Percentiles rank a stretch among this genome's conserved stretches.
phyloP scores from a whole-genome alignment of 164 flowering plant species.

The Vitis rupestris region DNA sequence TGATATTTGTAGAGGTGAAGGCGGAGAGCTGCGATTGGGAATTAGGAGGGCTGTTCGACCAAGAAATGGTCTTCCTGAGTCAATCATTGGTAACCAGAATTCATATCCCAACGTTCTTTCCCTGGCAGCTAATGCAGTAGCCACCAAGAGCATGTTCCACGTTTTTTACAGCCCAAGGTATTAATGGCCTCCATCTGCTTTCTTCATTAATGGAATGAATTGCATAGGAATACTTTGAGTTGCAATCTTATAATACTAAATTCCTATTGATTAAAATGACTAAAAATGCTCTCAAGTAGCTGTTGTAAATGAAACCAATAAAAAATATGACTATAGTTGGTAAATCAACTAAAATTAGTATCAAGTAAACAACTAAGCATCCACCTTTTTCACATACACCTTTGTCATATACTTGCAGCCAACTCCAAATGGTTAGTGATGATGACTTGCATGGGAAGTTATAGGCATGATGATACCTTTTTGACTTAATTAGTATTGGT shows the following conservation, averaged over 20 bases:
- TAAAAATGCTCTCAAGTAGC: neutral
- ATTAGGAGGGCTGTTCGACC: slow-evolving; percentile 79
- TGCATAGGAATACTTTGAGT: neutral
- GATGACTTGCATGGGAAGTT: neutral
- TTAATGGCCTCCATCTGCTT: neutral
- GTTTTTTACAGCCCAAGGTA: slow-evolving; percentile 94
- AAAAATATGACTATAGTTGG: neutral
- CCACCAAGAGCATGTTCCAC: slow-evolving; percentile 64
- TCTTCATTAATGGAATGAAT: neutral
- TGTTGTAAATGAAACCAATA: neutral
- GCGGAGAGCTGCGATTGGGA: slow-evolving; percentile 87
- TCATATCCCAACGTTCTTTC: slow-evolving; percentile 54
- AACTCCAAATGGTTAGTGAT: too few species aligned
- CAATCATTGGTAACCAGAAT: slow-evolving; percentile 47
- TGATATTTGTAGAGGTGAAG: slow-evolving; percentile 61
- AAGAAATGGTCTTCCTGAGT: slow-evolving; percentile 64
- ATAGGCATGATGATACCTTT: neutral
- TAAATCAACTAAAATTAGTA: neutral
- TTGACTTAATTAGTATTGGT: neutral
- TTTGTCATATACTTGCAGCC: too few species aligned
- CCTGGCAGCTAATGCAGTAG: slow-evolving; percentile 69
- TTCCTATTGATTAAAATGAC: neutral
- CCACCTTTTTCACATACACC: neutral
- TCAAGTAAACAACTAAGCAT: neutral
- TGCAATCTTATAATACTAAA: neutral